phyloP scores from a whole-genome alignment of 805 yeast genomes.

The Candida manassasensis region DNA sequence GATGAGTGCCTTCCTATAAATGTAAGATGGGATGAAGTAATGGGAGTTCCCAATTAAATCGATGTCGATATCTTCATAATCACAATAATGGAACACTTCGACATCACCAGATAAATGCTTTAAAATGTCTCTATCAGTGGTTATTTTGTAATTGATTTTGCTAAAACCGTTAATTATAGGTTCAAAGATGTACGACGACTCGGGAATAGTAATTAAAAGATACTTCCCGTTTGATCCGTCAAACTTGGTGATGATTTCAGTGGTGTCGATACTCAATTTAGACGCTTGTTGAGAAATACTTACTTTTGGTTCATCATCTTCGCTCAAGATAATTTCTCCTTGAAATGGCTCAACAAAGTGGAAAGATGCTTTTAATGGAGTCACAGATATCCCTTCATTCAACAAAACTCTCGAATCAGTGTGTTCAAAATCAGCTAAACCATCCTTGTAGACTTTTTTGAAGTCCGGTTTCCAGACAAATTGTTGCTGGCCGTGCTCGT shows the following conservation, averaged over 20 bases:
- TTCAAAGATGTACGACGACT: conserved; percentile 35
- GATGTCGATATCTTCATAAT: conserved; percentile 82
- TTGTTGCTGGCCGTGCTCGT: conserved; percentile 32
- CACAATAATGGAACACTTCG: conserved; percentile 73
- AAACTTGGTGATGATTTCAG: background rate
- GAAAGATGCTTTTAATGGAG: conserved; percentile 64
- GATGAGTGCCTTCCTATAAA: conserved; percentile 85
- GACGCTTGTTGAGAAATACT: background rate
- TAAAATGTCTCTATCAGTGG: conserved; percentile 16
- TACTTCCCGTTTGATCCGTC: background rate
- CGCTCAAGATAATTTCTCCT: conserved; percentile 54
- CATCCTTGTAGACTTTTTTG: conserved; percentile 54
- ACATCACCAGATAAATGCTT: conserved; percentile 11
- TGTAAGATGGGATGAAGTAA: conserved; percentile 73
- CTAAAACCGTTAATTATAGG: conserved; percentile 39
- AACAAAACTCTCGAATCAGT: conserved; percentile 70
- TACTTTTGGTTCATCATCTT: conserved; percentile 9
- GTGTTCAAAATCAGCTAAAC: conserved; percentile 35
- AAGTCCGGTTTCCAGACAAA: conserved; percentile 87
- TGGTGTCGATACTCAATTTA: background rate
- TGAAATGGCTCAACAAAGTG: conserved; percentile 44
- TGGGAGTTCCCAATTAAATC: conserved; percentile 49
- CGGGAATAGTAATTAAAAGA: conserved; percentile 36
- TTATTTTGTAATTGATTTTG: conserved; percentile 17
- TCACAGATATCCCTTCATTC: conserved; percentile 54